Evolutionary conservation across 768 basidiomycete species (phyloP).

Genomic region (Collybia nuda): DNA sequence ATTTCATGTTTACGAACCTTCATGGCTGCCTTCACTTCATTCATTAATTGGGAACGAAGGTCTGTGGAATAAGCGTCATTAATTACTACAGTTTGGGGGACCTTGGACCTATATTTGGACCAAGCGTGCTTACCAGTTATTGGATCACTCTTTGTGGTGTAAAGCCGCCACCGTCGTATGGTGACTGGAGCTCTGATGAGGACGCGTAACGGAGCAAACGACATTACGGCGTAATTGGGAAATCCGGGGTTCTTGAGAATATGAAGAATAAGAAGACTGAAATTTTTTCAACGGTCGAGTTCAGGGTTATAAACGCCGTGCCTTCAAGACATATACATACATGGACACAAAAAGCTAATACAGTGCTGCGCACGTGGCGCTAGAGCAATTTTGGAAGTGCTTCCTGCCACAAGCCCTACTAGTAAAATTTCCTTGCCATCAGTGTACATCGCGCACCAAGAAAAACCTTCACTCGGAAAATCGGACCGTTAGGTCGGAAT

Average conservation of each 20-base stretch:
- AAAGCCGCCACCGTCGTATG: constrained; percentile 6
- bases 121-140: constrained; percentile 4
- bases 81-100: background rate
- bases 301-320: background rate
- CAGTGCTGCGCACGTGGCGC: too few relatives aligned
- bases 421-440: too few relatives aligned
- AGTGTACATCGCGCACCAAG: too few relatives aligned
- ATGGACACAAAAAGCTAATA: too few relatives aligned
- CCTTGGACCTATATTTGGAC: too few relatives aligned
- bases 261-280: too few relatives aligned
- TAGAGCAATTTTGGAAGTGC: too few relatives aligned
- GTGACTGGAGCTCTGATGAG: background rate
- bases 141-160: constrained; percentile 3
- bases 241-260: background rate
- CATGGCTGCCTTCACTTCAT: constrained; percentile 64
- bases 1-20: constrained; percentile 43
- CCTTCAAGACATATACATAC: too few relatives aligned
- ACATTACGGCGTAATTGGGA: background rate
- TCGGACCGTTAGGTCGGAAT: too few relatives aligned
- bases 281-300: background rate
- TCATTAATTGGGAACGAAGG: constrained; percentile 49
- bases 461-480: too few relatives aligned
- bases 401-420: too few relatives aligned
- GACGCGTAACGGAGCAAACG: background rate
- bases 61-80: constrained; percentile 30